Base-by-base conservation (phyloP, 331 rosid species). In the Cucumis variabilis region DNA sequence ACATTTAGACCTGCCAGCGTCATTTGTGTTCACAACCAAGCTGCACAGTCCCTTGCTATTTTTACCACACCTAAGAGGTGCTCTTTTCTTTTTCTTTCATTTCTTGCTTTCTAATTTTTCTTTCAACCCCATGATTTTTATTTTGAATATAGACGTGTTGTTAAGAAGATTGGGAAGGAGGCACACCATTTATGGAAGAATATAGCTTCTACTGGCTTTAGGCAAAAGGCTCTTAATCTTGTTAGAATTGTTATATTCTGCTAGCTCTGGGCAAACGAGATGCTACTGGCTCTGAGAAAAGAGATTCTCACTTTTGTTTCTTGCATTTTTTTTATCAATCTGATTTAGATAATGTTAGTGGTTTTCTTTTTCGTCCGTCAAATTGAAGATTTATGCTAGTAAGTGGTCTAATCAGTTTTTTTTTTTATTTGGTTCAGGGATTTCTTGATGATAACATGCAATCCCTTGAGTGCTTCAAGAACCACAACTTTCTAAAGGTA, bases 131-230 rank as follows among this genome's bases (percentile, higher is more conserved):
- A 11, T 7, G 44, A 24, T 19, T 37, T 86, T 55, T 13, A 19
- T 81, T 83, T 51, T 16, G 50, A 92, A 67, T 95, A 88, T 75
- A 96, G 99, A 90, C 92, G 89, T 88, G 87, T 68, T 76, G 89
- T 90, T 69, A 91, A 92, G 90, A 90, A 58, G 88, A 84, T 1
- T 23, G 94, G 92, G 71, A 94, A 90, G 89, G 89, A 41, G 71
- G 92, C 93, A 88, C 94, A 95, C 46, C 99, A 95, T 93, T 91
- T 96, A 87, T 94, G 99, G 98, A 88, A 93, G 90, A 95, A 88
- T 83, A 93, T 86, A 87, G 97, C 94, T 88, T 94, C 97, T 0
- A 95, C 97, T 82, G 91, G 93, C 77, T 94, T 95, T 82, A 98
- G 98, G 85, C 97, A 95, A 88, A 96, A 96, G 89, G 97, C 98